Percentiles rank a stretch among this genome's conserved stretches.
phyloP scores from a whole-genome alignment of 2,329 filamentous ascomycete genomes.

The Xylaria sp. region DNA sequence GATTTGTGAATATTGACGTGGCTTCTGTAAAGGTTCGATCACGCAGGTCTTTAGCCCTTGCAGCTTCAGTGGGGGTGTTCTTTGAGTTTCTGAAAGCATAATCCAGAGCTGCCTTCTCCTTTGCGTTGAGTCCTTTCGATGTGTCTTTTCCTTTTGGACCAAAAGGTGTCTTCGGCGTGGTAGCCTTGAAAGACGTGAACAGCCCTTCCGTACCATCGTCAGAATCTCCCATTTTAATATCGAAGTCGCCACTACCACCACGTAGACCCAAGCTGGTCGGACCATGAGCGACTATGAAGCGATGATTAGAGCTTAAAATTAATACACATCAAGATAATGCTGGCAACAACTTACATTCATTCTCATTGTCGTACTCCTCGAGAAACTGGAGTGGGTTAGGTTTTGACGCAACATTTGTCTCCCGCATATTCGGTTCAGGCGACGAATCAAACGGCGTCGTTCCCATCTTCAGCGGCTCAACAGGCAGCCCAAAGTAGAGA shows the following conservation, averaged over 20 bases:
- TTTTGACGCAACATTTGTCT: not conserved
- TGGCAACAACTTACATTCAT: constrained; percentile 19
- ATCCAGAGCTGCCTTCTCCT: not conserved
- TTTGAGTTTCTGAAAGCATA: constrained; percentile 24
- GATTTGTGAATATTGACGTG: constrained; percentile 41
- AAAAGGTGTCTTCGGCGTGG: too few relatives aligned
- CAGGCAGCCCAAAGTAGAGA: constrained; percentile 54
- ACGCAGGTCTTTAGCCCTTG: constrained; percentile 32
- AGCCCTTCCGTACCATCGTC: not conserved
- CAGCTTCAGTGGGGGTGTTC: constrained; percentile 20
- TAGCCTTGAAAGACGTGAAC: too few relatives aligned
- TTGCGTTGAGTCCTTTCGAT: too few relatives aligned
- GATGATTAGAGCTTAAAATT: not conserved
- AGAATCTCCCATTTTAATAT: not conserved
- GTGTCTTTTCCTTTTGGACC: too few relatives aligned
- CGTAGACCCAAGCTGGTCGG: constrained; percentile 17
- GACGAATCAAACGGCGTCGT: constrained; percentile 1
- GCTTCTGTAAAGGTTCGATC: constrained; percentile 39
- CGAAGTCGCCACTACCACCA: constrained; percentile 20
- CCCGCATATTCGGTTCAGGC: constrained; percentile 22
- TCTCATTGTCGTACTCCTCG: constrained; percentile 27
- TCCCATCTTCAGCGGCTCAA: constrained; percentile 47
- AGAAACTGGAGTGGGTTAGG: constrained; percentile 35
- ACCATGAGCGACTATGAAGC: not conserved
- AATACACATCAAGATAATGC: not conserved